Percentiles rank a stretch among this genome's conserved stretches.
phyloP scores from a whole-genome alignment of 768 basidiomycete genomes.

The Tulasnella sp. region DNA sequence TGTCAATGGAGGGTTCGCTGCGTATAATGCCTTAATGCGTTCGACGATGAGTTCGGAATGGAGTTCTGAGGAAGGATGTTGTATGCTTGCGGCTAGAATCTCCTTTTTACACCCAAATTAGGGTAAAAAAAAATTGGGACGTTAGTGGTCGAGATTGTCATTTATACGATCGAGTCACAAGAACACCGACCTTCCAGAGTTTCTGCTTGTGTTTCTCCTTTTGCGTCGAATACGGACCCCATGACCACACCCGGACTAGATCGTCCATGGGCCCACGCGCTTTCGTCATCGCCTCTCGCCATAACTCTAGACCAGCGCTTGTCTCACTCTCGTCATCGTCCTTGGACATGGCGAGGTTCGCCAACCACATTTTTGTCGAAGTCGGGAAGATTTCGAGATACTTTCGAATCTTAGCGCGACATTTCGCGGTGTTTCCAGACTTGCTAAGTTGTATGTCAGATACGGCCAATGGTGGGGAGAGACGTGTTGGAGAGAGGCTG shows the following conservation, averaged over 20 bases:
- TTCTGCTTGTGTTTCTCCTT: constrained; percentile 17
- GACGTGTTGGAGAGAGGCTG: background rate
- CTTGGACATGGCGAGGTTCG: constrained; percentile 39
- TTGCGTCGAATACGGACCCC: constrained; percentile 34
- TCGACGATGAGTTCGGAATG: constrained; percentile 2
- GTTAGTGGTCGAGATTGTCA: background rate
- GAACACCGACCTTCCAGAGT: constrained; percentile 19
- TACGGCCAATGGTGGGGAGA: constrained; percentile 7
- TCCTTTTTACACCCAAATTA: constrained; percentile 28
- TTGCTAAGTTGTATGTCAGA: constrained; percentile 22
- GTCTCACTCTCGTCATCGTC: constrained; percentile 20
- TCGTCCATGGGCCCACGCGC: constrained; percentile 27
- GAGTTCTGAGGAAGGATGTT: constrained; percentile 11
- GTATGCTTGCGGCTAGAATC: constrained; percentile 40
- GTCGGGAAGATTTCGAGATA: constrained; percentile 35
- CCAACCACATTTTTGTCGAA: constrained; percentile 43
- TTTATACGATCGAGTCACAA: background rate
- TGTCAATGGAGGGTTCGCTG: background rate
- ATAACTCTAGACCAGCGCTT: constrained; percentile 24
- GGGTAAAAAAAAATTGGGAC: too few species aligned
- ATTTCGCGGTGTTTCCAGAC: background rate
- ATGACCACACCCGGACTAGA: constrained; percentile 40
- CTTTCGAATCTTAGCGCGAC: constrained; percentile 21
- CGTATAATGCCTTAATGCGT: constrained; percentile 9
- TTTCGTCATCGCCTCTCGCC: constrained; percentile 36